phyloP scores from a whole-genome alignment of 2,329 filamentous ascomycete genomes.

The Trichophyton mentagrophytes region DNA sequence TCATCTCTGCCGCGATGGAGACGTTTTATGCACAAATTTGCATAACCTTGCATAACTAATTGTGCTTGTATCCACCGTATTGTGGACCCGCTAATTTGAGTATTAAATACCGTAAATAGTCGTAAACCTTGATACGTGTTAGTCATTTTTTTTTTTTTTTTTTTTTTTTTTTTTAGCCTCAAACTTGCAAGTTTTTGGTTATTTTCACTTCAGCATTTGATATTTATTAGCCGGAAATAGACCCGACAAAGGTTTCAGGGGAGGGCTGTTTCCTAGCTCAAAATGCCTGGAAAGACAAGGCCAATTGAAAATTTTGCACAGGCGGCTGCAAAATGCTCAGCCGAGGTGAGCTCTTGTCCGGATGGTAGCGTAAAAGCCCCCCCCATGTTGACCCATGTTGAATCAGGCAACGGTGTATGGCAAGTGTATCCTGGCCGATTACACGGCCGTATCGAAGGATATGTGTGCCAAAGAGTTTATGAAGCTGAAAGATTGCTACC shows the following conservation, averaged over 20 bases:
- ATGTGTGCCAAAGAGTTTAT: constrained; percentile 81
- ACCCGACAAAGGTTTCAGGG: not conserved
- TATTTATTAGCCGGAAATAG: not conserved
- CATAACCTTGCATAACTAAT: not conserved
- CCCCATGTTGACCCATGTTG: constrained; percentile 8
- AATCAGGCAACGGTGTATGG: constrained; percentile 69
- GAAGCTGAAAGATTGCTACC: constrained; percentile 71
- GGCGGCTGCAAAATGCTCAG: constrained; percentile 52
- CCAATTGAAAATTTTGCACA: constrained; percentile 58
- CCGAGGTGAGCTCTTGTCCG: constrained; percentile 41
- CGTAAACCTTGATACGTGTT: not conserved
- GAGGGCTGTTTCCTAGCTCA: constrained; percentile 9
- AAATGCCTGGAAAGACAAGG: constrained; percentile 40
- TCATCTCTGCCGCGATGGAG: not conserved
- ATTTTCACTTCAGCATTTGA: not conserved
- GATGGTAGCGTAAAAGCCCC: not conserved
- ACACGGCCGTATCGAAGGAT: constrained; percentile 79
- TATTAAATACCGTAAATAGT: not conserved
- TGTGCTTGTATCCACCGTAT: no score
- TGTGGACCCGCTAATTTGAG: no score
- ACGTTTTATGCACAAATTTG: not conserved
- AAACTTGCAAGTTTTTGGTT: not conserved
- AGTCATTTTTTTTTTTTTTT: not conserved
- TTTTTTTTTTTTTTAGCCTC: not conserved
- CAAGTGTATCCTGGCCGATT: constrained; percentile 81